A percentile compares a stretch with the other conserved stretches of the same genome.
phyloP scores from a whole-genome alignment of 805 yeast species.

The Sugiyamaella boreocaroliniensis region DNA sequence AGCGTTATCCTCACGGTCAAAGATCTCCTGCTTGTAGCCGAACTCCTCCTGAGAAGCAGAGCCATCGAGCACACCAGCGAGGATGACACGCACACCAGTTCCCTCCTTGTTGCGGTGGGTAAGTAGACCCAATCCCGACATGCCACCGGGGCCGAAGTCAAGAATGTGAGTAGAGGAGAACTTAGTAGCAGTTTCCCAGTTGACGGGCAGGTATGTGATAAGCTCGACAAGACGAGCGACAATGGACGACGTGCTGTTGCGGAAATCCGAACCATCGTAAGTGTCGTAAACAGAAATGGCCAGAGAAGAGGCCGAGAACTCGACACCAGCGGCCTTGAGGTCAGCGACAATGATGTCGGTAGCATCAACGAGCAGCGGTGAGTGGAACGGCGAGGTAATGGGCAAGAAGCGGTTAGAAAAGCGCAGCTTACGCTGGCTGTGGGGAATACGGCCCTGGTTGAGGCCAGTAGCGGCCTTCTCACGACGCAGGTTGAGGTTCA shows the following conservation, averaged over 20 bases:
- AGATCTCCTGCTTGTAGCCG: slow-evolving; percentile 93
- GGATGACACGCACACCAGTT: slow-evolving; percentile 89
- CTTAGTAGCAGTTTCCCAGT: slow-evolving; percentile 88
- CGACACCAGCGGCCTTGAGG: slow-evolving; percentile 50
- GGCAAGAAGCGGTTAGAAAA: slow-evolving; percentile 92
- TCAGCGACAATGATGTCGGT: slow-evolving; percentile 61
- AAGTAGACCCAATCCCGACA: slow-evolving; percentile 90
- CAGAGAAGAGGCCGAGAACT: slow-evolving; percentile 49
- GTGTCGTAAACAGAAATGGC: slow-evolving; percentile 90
- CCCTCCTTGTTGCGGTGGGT: slow-evolving; percentile 98
- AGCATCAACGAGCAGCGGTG: slow-evolving; percentile 73
- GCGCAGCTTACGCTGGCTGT: slow-evolving; percentile 87
- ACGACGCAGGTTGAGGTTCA: slow-evolving; percentile 84
- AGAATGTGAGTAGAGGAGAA: slow-evolving; percentile 80
- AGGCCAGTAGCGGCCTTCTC: slow-evolving; percentile 91
- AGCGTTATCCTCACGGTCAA: slow-evolving; percentile 57
- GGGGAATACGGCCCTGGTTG: slow-evolving; percentile 92
- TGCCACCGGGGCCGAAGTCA: slow-evolving; percentile 99
- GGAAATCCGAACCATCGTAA: slow-evolving; percentile 72
- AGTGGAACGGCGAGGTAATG: slow-evolving; percentile 95
- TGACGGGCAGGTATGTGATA: slow-evolving; percentile 82
- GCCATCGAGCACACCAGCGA: slow-evolving; percentile 84
- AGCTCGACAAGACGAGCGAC: slow-evolving; percentile 68
- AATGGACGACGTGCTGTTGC: slow-evolving; percentile 46
- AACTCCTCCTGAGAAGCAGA: slow-evolving; percentile 68